These are phyloP conservation scores for Aspergillus sp. DNA, from an alignment of 2,329 filamentous ascomycete species.

Conservation along the genomic window DNA sequence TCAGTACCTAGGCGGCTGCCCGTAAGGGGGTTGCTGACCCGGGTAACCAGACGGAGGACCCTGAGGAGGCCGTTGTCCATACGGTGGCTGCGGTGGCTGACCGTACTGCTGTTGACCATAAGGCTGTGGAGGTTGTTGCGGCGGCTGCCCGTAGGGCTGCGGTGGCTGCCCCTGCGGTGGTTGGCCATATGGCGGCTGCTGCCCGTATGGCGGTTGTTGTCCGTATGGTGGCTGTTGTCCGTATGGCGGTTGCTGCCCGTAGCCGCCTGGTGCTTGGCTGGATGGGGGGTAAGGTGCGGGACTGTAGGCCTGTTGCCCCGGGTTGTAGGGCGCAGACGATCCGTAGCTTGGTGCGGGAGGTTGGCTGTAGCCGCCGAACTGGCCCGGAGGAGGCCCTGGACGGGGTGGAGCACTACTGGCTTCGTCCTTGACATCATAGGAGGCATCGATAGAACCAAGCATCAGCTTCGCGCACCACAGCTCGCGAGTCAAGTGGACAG, in stretches of 20 bases:
- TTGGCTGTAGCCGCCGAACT: slow-evolving; percentile 36
- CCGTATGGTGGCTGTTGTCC: slow-evolving; percentile 18
- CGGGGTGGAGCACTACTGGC: slow-evolving; percentile 37
- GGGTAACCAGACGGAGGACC: background rate
- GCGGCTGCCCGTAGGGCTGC: slow-evolving; percentile 17
- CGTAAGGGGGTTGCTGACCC: slow-evolving; percentile 1
- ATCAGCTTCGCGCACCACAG: slow-evolving; percentile 67
- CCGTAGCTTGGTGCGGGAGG: slow-evolving; percentile 9
- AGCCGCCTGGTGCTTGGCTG: slow-evolving; percentile 1
- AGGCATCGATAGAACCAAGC: slow-evolving; percentile 65
- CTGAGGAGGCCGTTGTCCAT: background rate
- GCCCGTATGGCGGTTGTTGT: slow-evolving; percentile 1
- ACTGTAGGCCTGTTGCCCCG: slow-evolving; percentile 6
- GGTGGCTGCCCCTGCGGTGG: background rate
- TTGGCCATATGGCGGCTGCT: background rate
- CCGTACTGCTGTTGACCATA: slow-evolving; percentile 3
- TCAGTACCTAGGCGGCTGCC: slow-evolving; percentile 1
- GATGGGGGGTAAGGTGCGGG: slow-evolving; percentile 1
- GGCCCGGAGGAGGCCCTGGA: slow-evolving; percentile 26
- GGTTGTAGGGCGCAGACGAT: slow-evolving; percentile 8
- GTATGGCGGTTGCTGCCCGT: slow-evolving; percentile 16
- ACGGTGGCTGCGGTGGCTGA: background rate
- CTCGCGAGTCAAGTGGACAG: slow-evolving; percentile 63
- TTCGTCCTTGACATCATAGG: slow-evolving; percentile 66
- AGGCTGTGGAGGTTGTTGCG: background rate